These are phyloP conservation scores for Nyctanthes arbortristis DNA, from an alignment of 257 asterid genomes.

Conservation along the genomic window DNA sequence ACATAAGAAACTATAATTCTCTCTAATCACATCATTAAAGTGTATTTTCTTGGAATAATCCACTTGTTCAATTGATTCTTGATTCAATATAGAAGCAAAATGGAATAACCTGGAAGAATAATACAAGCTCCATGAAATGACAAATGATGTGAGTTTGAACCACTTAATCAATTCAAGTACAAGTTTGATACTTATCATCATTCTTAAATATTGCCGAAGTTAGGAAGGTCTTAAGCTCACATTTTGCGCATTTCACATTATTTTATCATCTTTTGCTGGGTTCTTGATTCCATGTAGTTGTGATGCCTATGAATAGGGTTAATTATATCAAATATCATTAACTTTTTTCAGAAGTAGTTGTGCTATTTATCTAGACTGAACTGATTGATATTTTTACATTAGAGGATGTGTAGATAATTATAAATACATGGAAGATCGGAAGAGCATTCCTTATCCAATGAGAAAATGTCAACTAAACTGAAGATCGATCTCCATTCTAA, in stretches of 20 bases:
- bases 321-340: neutral
- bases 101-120: neutral
- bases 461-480: too few relatives aligned
- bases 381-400: too few relatives aligned
- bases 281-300: constrained; percentile 30
- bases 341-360: neutral
- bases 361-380: neutral
- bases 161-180: neutral
- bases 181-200: constrained; percentile 16
- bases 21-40: constrained; percentile 16
- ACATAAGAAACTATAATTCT: constrained; percentile 6
- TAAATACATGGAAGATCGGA: too few relatives aligned
- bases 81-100: constrained; percentile 13
- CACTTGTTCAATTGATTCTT: neutral
- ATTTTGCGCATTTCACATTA: neutral
- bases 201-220: constrained; percentile 26
- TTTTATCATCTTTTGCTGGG: constrained; percentile 5
- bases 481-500: too few relatives aligned
- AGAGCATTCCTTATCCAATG: too few relatives aligned
- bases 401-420: too few relatives aligned
- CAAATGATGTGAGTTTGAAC: constrained; percentile 18
- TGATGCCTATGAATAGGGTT: constrained; percentile 5
- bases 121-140: constrained; percentile 19
- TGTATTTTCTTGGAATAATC: constrained; percentile 21
- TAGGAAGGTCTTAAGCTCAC: neutral